Evolutionary conservation across 306 rosid genomes (phyloP).

Genomic region (Oxytropis ochrocephala): DNA sequence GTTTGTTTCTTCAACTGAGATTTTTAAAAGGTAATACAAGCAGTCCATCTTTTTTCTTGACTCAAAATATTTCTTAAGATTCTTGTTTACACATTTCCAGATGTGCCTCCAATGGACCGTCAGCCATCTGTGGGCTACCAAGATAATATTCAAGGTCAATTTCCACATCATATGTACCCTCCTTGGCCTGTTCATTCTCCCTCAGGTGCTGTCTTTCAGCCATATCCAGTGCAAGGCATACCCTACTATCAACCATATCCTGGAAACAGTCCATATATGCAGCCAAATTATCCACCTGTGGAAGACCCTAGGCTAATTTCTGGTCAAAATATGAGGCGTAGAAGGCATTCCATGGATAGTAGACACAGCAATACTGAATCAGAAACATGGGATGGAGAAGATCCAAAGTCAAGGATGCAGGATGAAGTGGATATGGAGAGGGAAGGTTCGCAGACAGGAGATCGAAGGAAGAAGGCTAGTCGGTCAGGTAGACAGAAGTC

Average conservation of each 20-base stretch:
- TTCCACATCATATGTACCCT: constrained; percentile 81
- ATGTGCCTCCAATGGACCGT: constrained; percentile 50
- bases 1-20: background rate
- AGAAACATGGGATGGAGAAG: constrained; percentile 51
- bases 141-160: constrained; percentile 80
- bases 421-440: constrained; percentile 56
- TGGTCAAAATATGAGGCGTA: constrained; percentile 49
- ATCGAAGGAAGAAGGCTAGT: constrained; percentile 48
- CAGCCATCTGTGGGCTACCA: constrained; percentile 55
- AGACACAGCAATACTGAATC: constrained; percentile 52
- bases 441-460: constrained; percentile 46
- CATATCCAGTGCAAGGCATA: constrained; percentile 92
- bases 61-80: constrained; percentile 16
- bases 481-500: constrained; percentile 63
- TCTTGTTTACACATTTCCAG: constrained; percentile 42
- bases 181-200: constrained; percentile 95
- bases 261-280: constrained; percentile 65
- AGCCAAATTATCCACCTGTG: constrained; percentile 57
- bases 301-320: constrained; percentile 58
- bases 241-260: constrained; percentile 82
- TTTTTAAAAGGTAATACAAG: background rate
- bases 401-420: constrained; percentile 38
- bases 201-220: constrained; percentile 61
- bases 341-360: constrained; percentile 84
- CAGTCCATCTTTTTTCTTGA: background rate